Conservation (phyloP, 805 yeast species). For the Danielia reshetovae region DNA sequence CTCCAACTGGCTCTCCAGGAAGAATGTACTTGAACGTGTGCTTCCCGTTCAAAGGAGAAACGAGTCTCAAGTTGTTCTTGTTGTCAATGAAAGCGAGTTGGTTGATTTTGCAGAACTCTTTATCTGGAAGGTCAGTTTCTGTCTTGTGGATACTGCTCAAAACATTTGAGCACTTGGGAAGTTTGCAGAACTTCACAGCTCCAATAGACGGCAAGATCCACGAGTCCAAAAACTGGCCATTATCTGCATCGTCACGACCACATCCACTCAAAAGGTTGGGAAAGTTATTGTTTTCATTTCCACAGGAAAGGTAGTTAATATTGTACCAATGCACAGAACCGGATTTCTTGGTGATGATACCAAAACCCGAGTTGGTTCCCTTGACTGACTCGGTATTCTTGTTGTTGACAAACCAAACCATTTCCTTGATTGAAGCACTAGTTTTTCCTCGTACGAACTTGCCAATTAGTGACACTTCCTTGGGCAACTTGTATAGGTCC, state of each 20-base stretch:
- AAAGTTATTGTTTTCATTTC: conserved; percentile 25
- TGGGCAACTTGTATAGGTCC: conserved; percentile 54
- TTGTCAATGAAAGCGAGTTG: conserved; percentile 35
- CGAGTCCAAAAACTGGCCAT: conserved; percentile 27
- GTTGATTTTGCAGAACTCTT: conserved; percentile 11
- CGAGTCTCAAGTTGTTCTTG: conserved; percentile 26
- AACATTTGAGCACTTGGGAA: conserved; percentile 18
- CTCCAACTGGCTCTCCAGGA: conserved; percentile 28
- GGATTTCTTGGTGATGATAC: conserved; percentile 47
- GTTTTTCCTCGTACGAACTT: conserved; percentile 62
- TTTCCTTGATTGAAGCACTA: conserved; percentile 46
- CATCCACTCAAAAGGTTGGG: conserved; percentile 22
- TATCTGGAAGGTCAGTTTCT: neutral
- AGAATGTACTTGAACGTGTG: conserved; percentile 39
- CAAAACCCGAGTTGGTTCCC: conserved; percentile 40
- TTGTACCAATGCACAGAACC: conserved; percentile 66
- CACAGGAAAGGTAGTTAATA: conserved; percentile 35
- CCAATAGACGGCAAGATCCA: conserved; percentile 46
- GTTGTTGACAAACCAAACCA: conserved; percentile 51
- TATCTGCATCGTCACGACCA: conserved; percentile 1
- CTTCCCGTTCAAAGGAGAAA: conserved; percentile 37
- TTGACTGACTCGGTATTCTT: conserved; percentile 7
- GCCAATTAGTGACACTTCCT: conserved; percentile 51
- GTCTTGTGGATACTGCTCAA: neutral
- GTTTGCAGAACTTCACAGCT: conserved; percentile 24